Base-by-base conservation (phyloP, 2,329 filamentous ascomycete genomes). In the Penicillium polonicum region DNA sequence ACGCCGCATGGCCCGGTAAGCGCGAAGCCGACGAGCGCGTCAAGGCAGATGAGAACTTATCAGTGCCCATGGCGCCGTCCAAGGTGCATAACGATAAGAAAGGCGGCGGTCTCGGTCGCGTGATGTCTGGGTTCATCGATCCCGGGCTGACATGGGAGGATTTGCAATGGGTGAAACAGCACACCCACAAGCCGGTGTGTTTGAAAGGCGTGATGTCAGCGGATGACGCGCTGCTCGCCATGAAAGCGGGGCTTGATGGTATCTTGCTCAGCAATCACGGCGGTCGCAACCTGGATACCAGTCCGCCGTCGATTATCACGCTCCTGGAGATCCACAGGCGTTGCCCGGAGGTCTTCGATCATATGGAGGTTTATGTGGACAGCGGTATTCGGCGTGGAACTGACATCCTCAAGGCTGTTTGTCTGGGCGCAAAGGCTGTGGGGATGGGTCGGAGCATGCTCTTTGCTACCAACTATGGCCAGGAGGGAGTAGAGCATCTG, bases 251-350 rank as follows among this genome's bases (percentile, higher is more conserved):
- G 0, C 74, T 82, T 48, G 78, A 83, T 57, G 83, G 83, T 1
- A 82, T 86, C 46, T 69, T 84, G 57, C 62, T 86, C 35, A 83
- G 80, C 59, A 86, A 86, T 59, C 84, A 86, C 55, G 83, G 84
- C 19, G 84, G 84, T 3, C 74, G 84, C 29, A 81, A 82, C 1
- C 72, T 84, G 1, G 83, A 85, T 51, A 82, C 80, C 33, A 76
- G 71, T 42, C 81, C 68, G 31, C 78, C 82, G 0, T 77, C 78
- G 0, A 79, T 84, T 7, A 71, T 84, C 19, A 80, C 80, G 0
- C 72, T 84, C 0, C 68, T 84, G 2, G 82, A 84, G 62, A 76
- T 84, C 15, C 79, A 83, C 15, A 76, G 69, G 44, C 72, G 73
- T 10, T 83, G 77, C 53, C 82, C 82, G 0, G 78, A 82, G 57